phyloP scores from a whole-genome alignment of 202 grass and related monocot species.

The Elaeis oleifera region DNA sequence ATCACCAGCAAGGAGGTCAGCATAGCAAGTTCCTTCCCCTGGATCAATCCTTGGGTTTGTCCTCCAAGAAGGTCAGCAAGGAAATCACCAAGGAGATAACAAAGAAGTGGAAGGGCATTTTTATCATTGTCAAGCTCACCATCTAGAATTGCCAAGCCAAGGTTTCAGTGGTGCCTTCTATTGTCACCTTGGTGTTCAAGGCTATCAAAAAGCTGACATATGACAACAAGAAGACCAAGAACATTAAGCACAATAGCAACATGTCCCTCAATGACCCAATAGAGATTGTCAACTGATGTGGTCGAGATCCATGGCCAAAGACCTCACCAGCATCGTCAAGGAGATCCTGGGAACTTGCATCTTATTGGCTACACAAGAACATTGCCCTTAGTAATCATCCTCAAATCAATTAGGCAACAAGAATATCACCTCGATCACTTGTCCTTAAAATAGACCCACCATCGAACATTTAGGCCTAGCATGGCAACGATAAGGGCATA shows the following conservation, averaged over 20 bases:
- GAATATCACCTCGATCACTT: too few relatives aligned
- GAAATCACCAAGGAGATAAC: constrained; percentile 14
- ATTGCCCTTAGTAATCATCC: too few relatives aligned
- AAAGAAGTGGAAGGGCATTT: constrained; percentile 14
- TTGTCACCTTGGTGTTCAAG: constrained; percentile 12
- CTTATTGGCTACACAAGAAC: not conserved
- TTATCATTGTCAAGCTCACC: constrained; percentile 12
- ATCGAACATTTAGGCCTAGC: too few relatives aligned
- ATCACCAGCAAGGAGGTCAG: constrained; percentile 13
- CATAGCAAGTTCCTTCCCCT: not conserved
- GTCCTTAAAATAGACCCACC: too few relatives aligned
- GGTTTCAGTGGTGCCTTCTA: not conserved
- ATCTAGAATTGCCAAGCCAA: constrained; percentile 9
- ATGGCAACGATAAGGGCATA: too few relatives aligned
- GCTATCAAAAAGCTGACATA: constrained; percentile 10
- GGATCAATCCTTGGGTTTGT: constrained; percentile 11
- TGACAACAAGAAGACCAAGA: constrained; percentile 11
- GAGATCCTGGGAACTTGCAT: constrained; percentile 18
- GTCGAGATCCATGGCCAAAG: constrained; percentile 4
- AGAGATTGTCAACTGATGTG: constrained; percentile 10
- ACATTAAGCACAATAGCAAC: not conserved
- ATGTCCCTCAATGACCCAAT: constrained; percentile 9
- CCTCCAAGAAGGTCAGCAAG: constrained; percentile 10
- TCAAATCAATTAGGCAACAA: too few relatives aligned
- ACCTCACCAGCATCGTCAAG: constrained; percentile 11